These are phyloP conservation scores for Coemansia sp. DNA, from an alignment of 192 early-diverging fungal genomes.

Conservation along the genomic window DNA sequence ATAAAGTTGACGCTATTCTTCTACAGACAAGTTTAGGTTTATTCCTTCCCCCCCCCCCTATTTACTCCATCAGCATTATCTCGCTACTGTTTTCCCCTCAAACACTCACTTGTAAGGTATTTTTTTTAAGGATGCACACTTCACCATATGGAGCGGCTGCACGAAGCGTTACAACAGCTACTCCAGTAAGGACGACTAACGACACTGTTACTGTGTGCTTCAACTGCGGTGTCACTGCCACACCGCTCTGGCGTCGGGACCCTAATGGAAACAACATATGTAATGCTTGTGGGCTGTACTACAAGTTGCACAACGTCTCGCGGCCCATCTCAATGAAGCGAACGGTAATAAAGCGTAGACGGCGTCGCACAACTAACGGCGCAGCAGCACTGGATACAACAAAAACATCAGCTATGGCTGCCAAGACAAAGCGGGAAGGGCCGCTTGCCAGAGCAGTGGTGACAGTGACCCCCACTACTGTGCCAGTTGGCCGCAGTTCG, in stretches of 20 bases:
- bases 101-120: not conserved
- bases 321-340: conserved; percentile 74
- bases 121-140: not conserved
- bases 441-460: conserved; percentile 3
- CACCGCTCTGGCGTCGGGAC: conserved; percentile 78
- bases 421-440: not conserved
- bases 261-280: conserved; percentile 69
- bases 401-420: not conserved
- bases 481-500: conserved; percentile 25
- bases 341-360: conserved; percentile 67
- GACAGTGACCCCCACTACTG: conserved; percentile 2
- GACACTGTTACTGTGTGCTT: conserved; percentile 42
- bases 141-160: not conserved
- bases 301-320: conserved; percentile 71
- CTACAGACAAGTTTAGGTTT: not conserved
- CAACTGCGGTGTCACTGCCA: conserved; percentile 68
- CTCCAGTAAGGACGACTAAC: not conserved
- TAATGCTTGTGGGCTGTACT: conserved; percentile 93
- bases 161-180: not conserved
- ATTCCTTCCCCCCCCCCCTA: not conserved
- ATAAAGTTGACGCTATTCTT: not conserved
- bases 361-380: conserved; percentile 52
- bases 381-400: not conserved
- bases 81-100: too few relatives aligned
- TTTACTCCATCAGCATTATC: not conserved